These are phyloP conservation scores for Amanita brunnescens DNA, from an alignment of 768 basidiomycete species.

Conservation along the genomic window DNA sequence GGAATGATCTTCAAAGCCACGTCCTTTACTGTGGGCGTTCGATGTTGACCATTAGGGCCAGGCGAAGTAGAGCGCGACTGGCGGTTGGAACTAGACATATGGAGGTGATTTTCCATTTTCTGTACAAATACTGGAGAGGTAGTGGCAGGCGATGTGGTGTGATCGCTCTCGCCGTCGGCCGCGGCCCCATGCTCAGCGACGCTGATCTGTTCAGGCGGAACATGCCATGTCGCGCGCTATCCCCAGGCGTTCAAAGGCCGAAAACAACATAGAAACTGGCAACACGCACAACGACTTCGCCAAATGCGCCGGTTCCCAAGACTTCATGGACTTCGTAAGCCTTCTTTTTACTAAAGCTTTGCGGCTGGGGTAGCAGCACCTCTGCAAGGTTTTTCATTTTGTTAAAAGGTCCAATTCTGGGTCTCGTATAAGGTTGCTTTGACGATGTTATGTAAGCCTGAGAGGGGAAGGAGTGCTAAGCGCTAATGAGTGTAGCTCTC, in stretches of 20 bases:
- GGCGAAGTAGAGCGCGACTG: slow-evolving; percentile 3
- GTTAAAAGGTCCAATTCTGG: not conserved
- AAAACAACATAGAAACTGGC: not conserved
- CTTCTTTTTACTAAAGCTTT: slow-evolving; percentile 84
- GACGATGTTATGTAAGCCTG: no score
- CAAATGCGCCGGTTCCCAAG: slow-evolving; percentile 81
- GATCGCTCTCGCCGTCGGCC: slow-evolving; percentile 20
- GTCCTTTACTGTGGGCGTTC: slow-evolving; percentile 36
- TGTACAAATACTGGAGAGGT: not conserved
- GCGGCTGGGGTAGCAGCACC: slow-evolving; percentile 70
- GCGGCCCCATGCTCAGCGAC: slow-evolving; percentile 53
- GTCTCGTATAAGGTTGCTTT: no score
- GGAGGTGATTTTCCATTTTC: slow-evolving; percentile 5
- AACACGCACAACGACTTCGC: slow-evolving; percentile 68
- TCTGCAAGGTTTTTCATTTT: slow-evolving; percentile 39
- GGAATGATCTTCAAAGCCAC: slow-evolving; percentile 87
- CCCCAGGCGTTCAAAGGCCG: not conserved
- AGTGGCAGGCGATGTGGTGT: slow-evolving; percentile 3
- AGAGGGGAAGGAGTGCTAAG: no score
- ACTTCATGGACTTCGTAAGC: slow-evolving; percentile 63
- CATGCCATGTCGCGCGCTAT: slow-evolving; percentile 71
- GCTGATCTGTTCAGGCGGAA: slow-evolving; percentile 50
- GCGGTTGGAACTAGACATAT: slow-evolving; percentile 12
- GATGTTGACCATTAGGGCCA: slow-evolving; percentile 14
- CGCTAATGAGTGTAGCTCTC: no score